phyloP scores from a whole-genome alignment of 805 yeast genomes.

The Kluyveromyces starmeri region DNA sequence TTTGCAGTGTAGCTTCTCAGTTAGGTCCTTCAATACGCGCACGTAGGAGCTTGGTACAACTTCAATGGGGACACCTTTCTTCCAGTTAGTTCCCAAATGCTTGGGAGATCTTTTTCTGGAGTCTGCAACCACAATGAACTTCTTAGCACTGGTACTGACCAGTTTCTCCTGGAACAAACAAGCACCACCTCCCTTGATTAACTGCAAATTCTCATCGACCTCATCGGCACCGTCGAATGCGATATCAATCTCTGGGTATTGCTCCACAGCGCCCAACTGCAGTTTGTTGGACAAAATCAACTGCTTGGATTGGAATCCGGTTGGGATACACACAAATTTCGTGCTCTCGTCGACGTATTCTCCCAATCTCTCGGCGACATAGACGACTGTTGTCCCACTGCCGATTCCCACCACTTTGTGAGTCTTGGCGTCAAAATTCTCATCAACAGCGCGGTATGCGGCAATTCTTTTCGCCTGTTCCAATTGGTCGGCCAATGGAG shows the following conservation, averaged over 20 bases:
- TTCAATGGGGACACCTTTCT: slow-evolving; percentile 89
- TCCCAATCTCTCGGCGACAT: slow-evolving; percentile 90
- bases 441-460: slow-evolving; percentile 89
- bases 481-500: slow-evolving; percentile 34
- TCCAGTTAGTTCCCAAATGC: slow-evolving; percentile 72
- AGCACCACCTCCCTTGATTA: slow-evolving; percentile 98
- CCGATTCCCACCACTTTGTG: slow-evolving; percentile 88
- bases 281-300: slow-evolving; percentile 77
- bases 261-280: slow-evolving; percentile 71
- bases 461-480: slow-evolving; percentile 86
- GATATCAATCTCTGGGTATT: slow-evolving; percentile 72
- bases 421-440: slow-evolving; percentile 39
- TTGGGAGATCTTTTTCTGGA: slow-evolving; percentile 68
- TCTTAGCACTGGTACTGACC: slow-evolving; percentile 71
- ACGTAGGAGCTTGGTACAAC: slow-evolving; percentile 84
- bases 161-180: slow-evolving; percentile 94
- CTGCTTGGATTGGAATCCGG: slow-evolving; percentile 92
- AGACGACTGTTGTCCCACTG: slow-evolving; percentile 95
- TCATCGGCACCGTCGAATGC: slow-evolving; percentile 99
- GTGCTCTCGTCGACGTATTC: slow-evolving; percentile 30
- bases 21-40: slow-evolving; percentile 59
- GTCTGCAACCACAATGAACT: slow-evolving; percentile 86
- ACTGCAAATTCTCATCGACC: slow-evolving; percentile 69
- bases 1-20: slow-evolving; percentile 35
- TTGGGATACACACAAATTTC: slow-evolving; percentile 75